These are phyloP conservation scores for Eimeria falciformis DNA, from an alignment of 169 alveolate species.

Conservation along the genomic window DNA sequence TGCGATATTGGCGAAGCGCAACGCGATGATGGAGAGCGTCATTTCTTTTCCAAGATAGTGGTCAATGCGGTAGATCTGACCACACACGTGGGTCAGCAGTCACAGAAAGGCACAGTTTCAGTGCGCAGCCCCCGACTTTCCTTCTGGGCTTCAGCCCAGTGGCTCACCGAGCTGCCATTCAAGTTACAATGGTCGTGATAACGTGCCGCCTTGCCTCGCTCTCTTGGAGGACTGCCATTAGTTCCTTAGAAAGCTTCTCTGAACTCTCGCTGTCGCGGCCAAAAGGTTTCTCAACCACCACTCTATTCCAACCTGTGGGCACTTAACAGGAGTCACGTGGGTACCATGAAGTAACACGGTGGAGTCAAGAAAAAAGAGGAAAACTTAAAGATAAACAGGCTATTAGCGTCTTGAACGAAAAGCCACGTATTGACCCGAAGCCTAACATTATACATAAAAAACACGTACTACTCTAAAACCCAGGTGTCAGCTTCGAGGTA, in stretches of 20 bases:
- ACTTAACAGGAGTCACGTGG: no score
- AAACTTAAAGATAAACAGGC: no score
- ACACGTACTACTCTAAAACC: no score
- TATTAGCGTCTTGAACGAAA: no score
- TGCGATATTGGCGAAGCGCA: slow-evolving; percentile 83
- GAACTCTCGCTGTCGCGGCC: slow-evolving; percentile 82
- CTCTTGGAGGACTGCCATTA: slow-evolving; percentile 80
- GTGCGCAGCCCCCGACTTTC: not conserved
- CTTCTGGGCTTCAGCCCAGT: not conserved
- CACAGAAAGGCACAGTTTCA: not conserved
- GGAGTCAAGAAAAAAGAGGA: no score
- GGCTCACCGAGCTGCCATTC: not conserved
- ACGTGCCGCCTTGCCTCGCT: slow-evolving; percentile 52
- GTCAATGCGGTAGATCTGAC: slow-evolving; percentile 83
- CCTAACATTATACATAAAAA: no score
- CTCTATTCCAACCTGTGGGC: slow-evolving; percentile 80
- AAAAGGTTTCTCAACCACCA: slow-evolving; percentile 84
- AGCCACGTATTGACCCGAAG: no score
- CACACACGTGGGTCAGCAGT: not conserved
- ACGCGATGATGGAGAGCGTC: slow-evolving; percentile 82
- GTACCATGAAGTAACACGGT: no score
- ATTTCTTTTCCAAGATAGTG: slow-evolving; percentile 86
- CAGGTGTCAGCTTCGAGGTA: no score
- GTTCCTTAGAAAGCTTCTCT: slow-evolving; percentile 78
- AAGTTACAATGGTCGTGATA: not conserved